These are phyloP conservation scores for Saccharomycopsis phalli DNA, from an alignment of 1,139 yeast species.

Conservation along the genomic window DNA sequence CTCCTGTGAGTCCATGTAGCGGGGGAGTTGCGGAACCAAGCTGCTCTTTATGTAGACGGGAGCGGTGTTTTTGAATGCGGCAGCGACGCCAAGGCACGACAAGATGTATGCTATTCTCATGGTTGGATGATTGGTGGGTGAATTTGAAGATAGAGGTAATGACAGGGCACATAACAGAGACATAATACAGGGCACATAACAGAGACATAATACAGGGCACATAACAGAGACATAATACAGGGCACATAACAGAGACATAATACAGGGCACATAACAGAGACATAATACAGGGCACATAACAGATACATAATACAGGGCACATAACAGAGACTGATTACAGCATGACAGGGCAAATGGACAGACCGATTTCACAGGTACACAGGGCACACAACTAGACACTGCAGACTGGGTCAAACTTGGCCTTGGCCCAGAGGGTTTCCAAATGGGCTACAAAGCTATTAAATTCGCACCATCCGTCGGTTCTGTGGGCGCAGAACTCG, in stretches of 20 bases:
- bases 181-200: neutral
- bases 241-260: too few relatives aligned
- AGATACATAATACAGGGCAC: too few relatives aligned
- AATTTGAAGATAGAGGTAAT: neutral
- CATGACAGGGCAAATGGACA: too few relatives aligned
- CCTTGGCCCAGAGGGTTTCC: slow-evolving; percentile 22
- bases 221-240: too few relatives aligned
- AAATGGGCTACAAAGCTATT: slow-evolving; percentile 16
- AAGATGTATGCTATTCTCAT: neutral
- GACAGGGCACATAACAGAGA: neutral
- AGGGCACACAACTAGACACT: neutral
- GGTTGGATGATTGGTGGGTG: neutral
- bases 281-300: too few relatives aligned
- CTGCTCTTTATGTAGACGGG: slow-evolving; percentile 8
- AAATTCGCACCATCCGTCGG: slow-evolving; percentile 21
- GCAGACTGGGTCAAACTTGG: slow-evolving; percentile 27
- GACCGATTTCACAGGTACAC: too few relatives aligned
- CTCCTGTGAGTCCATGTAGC: slow-evolving; percentile 9
- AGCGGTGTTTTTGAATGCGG: slow-evolving; percentile 14
- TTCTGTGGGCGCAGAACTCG: slow-evolving; percentile 20
- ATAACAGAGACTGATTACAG: too few relatives aligned
- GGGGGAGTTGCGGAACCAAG: neutral
- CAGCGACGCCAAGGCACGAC: neutral
- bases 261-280: too few relatives aligned
- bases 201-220: neutral